These are phyloP conservation scores for Pichia sp. DNA, from an alignment of 1,139 yeast genomes.

Conservation along the genomic window DNA sequence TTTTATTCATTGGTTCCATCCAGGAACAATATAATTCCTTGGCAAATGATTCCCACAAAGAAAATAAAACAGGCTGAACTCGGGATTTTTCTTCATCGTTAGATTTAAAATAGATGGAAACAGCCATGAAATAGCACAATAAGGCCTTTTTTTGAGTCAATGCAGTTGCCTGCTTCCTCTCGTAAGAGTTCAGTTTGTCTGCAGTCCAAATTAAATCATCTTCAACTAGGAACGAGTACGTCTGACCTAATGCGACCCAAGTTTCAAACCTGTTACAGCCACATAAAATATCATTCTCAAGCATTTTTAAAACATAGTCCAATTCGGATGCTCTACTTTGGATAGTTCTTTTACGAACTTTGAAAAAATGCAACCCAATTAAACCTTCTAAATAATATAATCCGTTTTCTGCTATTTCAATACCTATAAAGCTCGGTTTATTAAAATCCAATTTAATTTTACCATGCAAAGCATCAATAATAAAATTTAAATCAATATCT, in stretches of 20 bases:
- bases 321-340: constrained; percentile 79
- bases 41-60: constrained; percentile 53
- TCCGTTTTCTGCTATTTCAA: constrained; percentile 44
- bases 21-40: constrained; percentile 57
- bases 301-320: constrained; percentile 62
- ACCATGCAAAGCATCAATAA: constrained; percentile 59
- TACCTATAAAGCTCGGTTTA: constrained; percentile 31
- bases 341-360: constrained; percentile 62
- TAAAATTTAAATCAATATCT: constrained; percentile 40
- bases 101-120: constrained; percentile 40
- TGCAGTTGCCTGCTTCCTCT: constrained; percentile 59
- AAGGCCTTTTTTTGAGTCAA: constrained; percentile 63
- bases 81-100: constrained; percentile 21
- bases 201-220: constrained; percentile 90
- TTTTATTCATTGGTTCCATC: constrained; percentile 62
- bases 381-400: constrained; percentile 71
- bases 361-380: constrained; percentile 58
- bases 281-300: constrained; percentile 61
- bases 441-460: constrained; percentile 36
- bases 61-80: constrained; percentile 33
- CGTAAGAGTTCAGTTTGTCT: constrained; percentile 65
- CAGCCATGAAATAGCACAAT: constrained; percentile 70
- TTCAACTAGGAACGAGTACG: constrained; percentile 73
- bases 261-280: constrained; percentile 70
- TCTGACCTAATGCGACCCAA: constrained; percentile 82